Evolutionary conservation across 1,284 basidiomycete species (phyloP), one percentile per base, ranked within the genome.

Genomic region (Macrocystidia cucumis): DNA sequence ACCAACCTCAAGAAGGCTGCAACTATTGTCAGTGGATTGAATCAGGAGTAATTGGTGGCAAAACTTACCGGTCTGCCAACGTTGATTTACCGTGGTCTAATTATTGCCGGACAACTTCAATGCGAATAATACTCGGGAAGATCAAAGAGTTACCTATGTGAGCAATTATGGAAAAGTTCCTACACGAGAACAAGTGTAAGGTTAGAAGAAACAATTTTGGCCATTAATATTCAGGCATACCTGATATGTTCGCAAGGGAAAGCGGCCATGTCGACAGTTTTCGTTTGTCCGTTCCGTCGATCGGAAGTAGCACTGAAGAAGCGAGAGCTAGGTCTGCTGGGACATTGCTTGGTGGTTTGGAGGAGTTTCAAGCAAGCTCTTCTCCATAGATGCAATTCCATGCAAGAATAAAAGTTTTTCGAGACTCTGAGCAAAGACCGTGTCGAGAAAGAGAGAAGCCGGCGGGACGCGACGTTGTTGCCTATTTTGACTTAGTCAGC

Each of bases 131-230:
- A n/a, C n/a, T n/a, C n/a, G n/a, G n/a, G n/a, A n/a, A n/a, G n/a
- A n/a, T n/a, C n/a, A n/a, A n/a, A n/a, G n/a, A n/a, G n/a, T 12
- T 20, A 83, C 84, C 90, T 46, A 93, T 93, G 55, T 95, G 91
- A 1, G 91, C 91, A 50, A 96, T 92, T 40, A 96, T 91, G 3
- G 89, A 92, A 52, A 97, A 90, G 57, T 96, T 96, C 34, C 89
- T 91, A 45, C 11, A 9, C 3, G 3, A 24, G 34, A 22, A 19
- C 8, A 43, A 23, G 34, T 22, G 32, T 37, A 29, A 47, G 28
- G 28, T n/a, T n/a, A 25, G 39, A 23, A 45, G 25, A 33, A 16
- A 27, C 12, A 27, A 21, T 5, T 17, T 23, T 21, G 22, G 29
- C 19, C 16, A 32, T 17, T 12, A 39, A 26, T 13, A 28, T 8